Evolutionary conservation across 768 basidiomycete genomes (phyloP).

Genomic region (Wakefieldia striispora): DNA sequence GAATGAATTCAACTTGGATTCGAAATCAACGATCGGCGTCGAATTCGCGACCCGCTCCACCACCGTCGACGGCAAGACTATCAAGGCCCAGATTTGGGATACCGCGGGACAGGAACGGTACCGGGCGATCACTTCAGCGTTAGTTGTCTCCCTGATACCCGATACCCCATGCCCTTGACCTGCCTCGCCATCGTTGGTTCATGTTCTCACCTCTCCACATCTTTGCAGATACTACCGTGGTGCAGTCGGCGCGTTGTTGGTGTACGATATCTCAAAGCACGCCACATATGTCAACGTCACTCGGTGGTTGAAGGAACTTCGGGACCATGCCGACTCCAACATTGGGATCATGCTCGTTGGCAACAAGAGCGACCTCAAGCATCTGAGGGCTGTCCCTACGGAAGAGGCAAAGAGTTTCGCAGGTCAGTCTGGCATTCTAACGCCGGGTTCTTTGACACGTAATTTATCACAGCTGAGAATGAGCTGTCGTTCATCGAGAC

Average conservation of each 20-base stretch:
- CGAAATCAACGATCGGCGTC: slow-evolving; percentile 98
- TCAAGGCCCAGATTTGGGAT: slow-evolving; percentile 99
- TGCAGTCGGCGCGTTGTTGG: slow-evolving; percentile 88
- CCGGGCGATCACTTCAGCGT: slow-evolving; percentile 97
- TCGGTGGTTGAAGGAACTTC: slow-evolving; percentile 95
- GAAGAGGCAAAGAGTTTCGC: slow-evolving; percentile 95
- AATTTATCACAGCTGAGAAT: slow-evolving; percentile 67
- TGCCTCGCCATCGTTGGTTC: neutral
- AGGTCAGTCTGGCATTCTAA: slow-evolving; percentile 47
- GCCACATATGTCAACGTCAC: slow-evolving; percentile 92
- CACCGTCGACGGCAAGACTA: slow-evolving; percentile 92
- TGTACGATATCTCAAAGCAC: slow-evolving; percentile 94
- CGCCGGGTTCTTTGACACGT: neutral
- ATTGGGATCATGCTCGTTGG: slow-evolving; percentile 96
- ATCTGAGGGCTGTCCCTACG: slow-evolving; percentile 92
- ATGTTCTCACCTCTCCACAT: neutral
- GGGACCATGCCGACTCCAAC: slow-evolving; percentile 92
- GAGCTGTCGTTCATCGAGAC: slow-evolving; percentile 96
- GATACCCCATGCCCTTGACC: neutral
- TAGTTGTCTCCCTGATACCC: slow-evolving; percentile 25
- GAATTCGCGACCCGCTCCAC: slow-evolving; percentile 97
- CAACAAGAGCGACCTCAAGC: slow-evolving; percentile 99
- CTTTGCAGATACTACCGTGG: slow-evolving; percentile 91
- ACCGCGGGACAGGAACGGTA: slow-evolving; percentile 98
- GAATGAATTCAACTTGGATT: slow-evolving; percentile 98